Percentiles rank a stretch among this genome's conserved stretches.
Evolutionary conservation across 768 basidiomycete species (phyloP).

Genomic region (Tremella mesenterica): DNA sequence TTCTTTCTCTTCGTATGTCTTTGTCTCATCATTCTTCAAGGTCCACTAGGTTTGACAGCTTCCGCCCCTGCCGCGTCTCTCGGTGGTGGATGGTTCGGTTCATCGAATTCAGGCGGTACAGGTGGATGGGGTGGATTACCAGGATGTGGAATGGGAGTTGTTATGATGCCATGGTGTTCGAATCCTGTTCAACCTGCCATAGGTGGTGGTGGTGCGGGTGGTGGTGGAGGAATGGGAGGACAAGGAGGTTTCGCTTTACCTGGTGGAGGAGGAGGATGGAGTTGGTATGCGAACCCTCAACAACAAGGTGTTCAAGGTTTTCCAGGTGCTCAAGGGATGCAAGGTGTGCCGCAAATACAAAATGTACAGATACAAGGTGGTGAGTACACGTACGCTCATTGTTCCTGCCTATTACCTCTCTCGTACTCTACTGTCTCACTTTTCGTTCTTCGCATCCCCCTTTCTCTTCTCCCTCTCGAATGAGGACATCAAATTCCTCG

Average conservation of each 20-base stretch:
- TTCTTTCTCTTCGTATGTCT: conserved; percentile 39
- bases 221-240: conserved; percentile 35
- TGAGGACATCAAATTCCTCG: too few species aligned
- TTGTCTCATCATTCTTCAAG: conserved; percentile 37
- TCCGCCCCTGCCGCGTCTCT: background rate
- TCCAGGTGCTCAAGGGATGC: background rate
- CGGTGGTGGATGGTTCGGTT: conserved; percentile 1
- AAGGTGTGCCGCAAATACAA: background rate
- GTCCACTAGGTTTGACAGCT: conserved; percentile 31
- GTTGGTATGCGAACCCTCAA: conserved; percentile 32
- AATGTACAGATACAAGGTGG: conserved; percentile 11
- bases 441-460: too few species aligned
- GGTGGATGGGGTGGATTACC: conserved; percentile 18
- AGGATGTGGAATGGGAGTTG: conserved; percentile 21
- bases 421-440: too few species aligned
- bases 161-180: conserved; percentile 28
- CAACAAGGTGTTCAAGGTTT: background rate
- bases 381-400: too few species aligned
- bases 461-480: too few species aligned
- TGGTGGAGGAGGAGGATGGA: conserved; percentile 27
- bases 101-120: background rate
- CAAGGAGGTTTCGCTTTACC: conserved; percentile 27
- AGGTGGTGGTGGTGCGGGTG: background rate
- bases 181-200: background rate
- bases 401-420: too few species aligned